Percentiles rank a stretch among this genome's conserved stretches.
These are phyloP conservation scores for Zygosaccharomyces rouxii DNA, from an alignment of 805 yeast species.

Conservation along the genomic window DNA sequence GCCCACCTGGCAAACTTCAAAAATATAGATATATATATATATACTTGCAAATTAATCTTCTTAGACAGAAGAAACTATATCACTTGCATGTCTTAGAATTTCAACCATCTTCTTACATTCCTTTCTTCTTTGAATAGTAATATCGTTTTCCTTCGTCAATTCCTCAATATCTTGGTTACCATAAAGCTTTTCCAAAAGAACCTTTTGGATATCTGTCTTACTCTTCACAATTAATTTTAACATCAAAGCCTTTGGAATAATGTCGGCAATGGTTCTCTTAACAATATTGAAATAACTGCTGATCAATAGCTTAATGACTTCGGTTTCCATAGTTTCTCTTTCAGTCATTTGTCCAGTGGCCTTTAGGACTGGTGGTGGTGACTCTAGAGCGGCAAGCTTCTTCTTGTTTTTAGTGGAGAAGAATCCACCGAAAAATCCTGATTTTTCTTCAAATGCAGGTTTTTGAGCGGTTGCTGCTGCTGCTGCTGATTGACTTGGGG, in stretches of 20 bases:
- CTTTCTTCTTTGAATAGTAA: constrained; percentile 88
- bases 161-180: constrained; percentile 67
- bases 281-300: constrained; percentile 89
- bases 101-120: constrained; percentile 96
- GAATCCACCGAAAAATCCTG: constrained; percentile 94
- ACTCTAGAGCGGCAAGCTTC: constrained; percentile 91
- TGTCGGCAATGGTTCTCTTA: constrained; percentile 86
- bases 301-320: constrained; percentile 88
- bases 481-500: constrained; percentile 37
- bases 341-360: constrained; percentile 91
- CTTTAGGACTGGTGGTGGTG: constrained; percentile 92
- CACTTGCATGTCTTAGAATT: constrained; percentile 82
- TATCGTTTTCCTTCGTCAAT: constrained; percentile 85
- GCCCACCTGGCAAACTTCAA: not conserved
- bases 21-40: not conserved
- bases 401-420: constrained; percentile 89
- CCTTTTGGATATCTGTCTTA: constrained; percentile 85
- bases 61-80: constrained; percentile 59
- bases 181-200: constrained; percentile 80
- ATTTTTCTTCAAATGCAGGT: constrained; percentile 40
- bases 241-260: constrained; percentile 95
- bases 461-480: constrained; percentile 25
- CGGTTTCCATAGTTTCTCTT: constrained; percentile 94
- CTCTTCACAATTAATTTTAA: constrained; percentile 80
- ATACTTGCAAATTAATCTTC: not conserved